These are phyloP conservation scores for Fusarium piperis DNA, from an alignment of 2,329 filamentous ascomycete genomes.

Conservation along the genomic window DNA sequence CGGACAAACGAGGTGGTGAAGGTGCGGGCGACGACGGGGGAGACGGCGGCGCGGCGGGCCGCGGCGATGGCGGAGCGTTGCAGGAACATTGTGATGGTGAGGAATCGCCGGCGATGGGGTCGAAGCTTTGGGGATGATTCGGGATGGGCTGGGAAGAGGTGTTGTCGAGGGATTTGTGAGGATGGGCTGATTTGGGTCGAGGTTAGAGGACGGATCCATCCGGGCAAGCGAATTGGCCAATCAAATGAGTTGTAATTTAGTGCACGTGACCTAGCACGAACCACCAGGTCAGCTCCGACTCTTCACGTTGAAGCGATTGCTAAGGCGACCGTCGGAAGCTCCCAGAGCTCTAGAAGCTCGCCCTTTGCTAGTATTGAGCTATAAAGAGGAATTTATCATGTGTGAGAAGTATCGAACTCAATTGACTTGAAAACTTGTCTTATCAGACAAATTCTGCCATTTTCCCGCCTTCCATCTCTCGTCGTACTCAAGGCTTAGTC, in stretches of 20 bases:
- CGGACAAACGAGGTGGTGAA: constrained; percentile 69
- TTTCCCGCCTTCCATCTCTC: neutral
- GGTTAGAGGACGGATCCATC: constrained; percentile 47
- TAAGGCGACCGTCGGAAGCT: constrained; percentile 26
- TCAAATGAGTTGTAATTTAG: constrained; percentile 32
- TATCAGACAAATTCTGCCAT: neutral
- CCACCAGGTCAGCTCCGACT: constrained; percentile 11
- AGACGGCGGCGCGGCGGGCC: constrained; percentile 67
- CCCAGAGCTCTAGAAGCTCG: constrained; percentile 18
- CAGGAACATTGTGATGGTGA: constrained; percentile 62
- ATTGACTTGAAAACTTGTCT: neutral
- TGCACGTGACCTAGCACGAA: constrained; percentile 46
- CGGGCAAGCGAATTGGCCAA: constrained; percentile 49
- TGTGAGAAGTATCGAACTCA: no score
- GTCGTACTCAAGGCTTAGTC: neutral
- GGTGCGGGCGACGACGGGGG: constrained; percentile 64
- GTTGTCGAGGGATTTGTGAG: constrained; percentile 59
- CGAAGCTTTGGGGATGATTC: constrained; percentile 34
- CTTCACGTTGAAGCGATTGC: constrained; percentile 22
- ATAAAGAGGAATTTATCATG: neutral
- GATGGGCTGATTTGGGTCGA: constrained; percentile 57
- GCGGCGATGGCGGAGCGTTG: constrained; percentile 70
- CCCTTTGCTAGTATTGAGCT: neutral
- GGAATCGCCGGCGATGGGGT: constrained; percentile 36
- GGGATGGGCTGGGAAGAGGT: constrained; percentile 40